Base-by-base conservation (phyloP, 306 rosid genomes). In the Ammopiptanthus mongolicus region DNA sequence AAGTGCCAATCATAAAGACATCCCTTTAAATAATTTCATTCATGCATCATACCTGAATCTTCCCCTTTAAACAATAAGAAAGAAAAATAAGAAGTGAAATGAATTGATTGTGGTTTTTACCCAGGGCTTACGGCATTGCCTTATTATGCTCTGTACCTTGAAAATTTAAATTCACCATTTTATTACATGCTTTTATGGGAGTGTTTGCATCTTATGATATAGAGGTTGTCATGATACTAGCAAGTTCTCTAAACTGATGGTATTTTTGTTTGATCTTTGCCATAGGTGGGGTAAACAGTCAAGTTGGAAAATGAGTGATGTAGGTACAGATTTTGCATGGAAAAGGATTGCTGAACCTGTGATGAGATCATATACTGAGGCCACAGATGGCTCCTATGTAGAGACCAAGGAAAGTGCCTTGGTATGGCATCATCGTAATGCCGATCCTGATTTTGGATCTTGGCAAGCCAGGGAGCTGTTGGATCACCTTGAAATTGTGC, bases 331-430 rank as follows among this genome's bases (percentile, higher is more conserved):
- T 82, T 94, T 87, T 68, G 88, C 87, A 22, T 94, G 98, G 98
- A 91, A 91, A 79, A 76, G 39, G 66, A 91, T 91, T 78, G 92
- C 86, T 13, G 94, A 89, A 29, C 96, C 96, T 5, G 94, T 91
- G 64, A 88, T 94, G 97, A 86, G 82, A 69, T 66, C 86, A 28
- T 94, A 94, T 33, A 82, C 91, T 0, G 94, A 94, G 80, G 86
- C 92, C 69, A 94, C 98, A 1, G 97, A 91, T 22, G 97, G 97
- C 39, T 91, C 98, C 52, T 69, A 81, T 13, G 88, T 91, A 58
- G 97, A 94, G 86, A 74, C 84, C 47, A 94, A 87, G 58, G 94
- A 94, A 70, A 94, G 96, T 60, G 98, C 97, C 67, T 87, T 94
- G 42, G 98, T 89, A 47, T 94, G 98, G 98, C 90, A 90, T 79